Conservation (phyloP, 2,329 filamentous ascomycete genomes). For the Sporothrix euskadiensis region DNA sequence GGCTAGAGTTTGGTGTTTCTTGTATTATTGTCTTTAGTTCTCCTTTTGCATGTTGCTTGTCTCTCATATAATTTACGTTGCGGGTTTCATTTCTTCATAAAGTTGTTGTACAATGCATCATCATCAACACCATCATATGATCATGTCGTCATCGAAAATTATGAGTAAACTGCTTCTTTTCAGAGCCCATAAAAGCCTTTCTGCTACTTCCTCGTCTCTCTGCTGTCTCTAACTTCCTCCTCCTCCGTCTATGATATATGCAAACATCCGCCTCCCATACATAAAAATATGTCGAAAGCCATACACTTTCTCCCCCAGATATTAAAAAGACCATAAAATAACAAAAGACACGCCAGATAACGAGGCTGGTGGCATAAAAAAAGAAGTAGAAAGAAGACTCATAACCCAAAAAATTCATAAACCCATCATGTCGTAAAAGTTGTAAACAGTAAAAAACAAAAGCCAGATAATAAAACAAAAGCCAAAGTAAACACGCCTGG, state of each 20-base stretch:
- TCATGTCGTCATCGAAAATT: neutral
- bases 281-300: conserved; percentile 6
- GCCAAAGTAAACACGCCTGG: conserved; percentile 5
- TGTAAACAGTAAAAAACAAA: neutral
- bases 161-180: conserved; percentile 3
- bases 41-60: neutral
- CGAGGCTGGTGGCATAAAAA: conserved; percentile 12
- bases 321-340: conserved; percentile 31
- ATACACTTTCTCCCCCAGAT: neutral
- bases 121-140: neutral
- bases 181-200: neutral
- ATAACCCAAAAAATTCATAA: conserved; percentile 32
- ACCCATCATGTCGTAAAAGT: conserved; percentile 27
- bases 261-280: neutral
- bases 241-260: conserved; percentile 11
- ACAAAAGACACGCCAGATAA: conserved; percentile 20
- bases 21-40: neutral
- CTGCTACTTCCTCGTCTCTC: neutral
- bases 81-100: neutral
- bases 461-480: conserved; percentile 17
- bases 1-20: neutral
- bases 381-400: conserved; percentile 30
- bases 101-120: neutral
- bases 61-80: neutral
- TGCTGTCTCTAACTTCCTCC: neutral